Conservation (phyloP, 371 early-diverging fungal genomes). For the Syncephalastrum contaminatum region DNA sequence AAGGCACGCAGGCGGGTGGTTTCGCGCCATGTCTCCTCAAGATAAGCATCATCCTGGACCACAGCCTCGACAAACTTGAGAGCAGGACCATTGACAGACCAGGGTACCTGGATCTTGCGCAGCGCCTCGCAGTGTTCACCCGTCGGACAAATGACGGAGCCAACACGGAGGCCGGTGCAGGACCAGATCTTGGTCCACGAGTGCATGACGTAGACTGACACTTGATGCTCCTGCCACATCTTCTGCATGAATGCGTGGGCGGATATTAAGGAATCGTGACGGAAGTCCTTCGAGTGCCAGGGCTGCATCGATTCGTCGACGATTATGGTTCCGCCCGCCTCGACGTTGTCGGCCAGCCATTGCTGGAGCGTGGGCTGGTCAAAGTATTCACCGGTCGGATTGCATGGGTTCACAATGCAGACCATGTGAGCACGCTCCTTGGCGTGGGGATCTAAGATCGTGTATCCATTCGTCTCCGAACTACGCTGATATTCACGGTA, state of each 20-base stretch:
- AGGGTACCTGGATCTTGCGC: constrained; percentile 79
- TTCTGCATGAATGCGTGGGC: constrained; percentile 58
- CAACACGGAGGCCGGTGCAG: constrained; percentile 85
- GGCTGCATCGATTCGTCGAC: constrained; percentile 92
- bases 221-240: constrained; percentile 57
- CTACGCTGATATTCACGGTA: constrained; percentile 88
- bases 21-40: constrained; percentile 74
- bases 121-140: constrained; percentile 64
- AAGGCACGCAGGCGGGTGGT: constrained; percentile 69
- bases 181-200: constrained; percentile 93
- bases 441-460: constrained; percentile 57
- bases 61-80: constrained; percentile 77
- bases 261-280: constrained; percentile 71
- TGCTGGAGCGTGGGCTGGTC: constrained; percentile 61
- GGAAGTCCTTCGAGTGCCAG: constrained; percentile 76
- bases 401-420: constrained; percentile 85
- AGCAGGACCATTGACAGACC: constrained; percentile 86
- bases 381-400: constrained; percentile 85
- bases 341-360: constrained; percentile 68
- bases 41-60: constrained; percentile 64
- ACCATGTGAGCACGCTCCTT: constrained; percentile 58
- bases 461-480: constrained; percentile 69
- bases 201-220: constrained; percentile 82
- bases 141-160: constrained; percentile 83
- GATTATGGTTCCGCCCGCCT: constrained; percentile 68